These are phyloP conservation scores for Pseudocercospora fuligena DNA, from an alignment of 2,329 filamentous ascomycete genomes.

Conservation along the genomic window DNA sequence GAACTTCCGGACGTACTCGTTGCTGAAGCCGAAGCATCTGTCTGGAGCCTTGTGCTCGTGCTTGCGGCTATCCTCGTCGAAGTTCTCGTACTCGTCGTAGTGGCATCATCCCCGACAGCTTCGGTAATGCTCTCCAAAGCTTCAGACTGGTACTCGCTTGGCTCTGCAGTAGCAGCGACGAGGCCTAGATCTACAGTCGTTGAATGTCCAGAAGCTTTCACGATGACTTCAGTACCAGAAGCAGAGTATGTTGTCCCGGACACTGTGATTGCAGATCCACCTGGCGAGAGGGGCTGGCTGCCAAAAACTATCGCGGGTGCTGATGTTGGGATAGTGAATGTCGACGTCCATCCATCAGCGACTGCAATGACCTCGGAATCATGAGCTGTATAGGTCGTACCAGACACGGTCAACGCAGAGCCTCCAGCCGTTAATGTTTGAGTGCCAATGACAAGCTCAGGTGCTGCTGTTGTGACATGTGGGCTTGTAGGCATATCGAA, in stretches of 20 bases:
- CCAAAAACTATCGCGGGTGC: neutral
- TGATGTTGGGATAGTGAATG: neutral
- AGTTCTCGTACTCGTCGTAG: too few relatives aligned
- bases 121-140: neutral
- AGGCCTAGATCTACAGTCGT: neutral
- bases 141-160: neutral
- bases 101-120: neutral
- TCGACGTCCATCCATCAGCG: neutral
- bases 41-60: neutral
- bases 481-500: neutral
- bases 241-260: constrained; percentile 25
- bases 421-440: neutral
- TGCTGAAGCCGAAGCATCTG: neutral
- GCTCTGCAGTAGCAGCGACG: neutral
- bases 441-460: neutral
- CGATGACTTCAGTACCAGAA: constrained; percentile 13
- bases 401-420: neutral
- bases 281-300: neutral
- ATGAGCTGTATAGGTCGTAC: constrained; percentile 12
- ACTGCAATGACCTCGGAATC: constrained; percentile 16
- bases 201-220: neutral
- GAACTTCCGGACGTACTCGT: neutral
- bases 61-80: too few relatives aligned
- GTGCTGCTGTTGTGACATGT: neutral
- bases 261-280: neutral